Base-by-base conservation (phyloP, 495 filamentous ascomycete species). In the Penicillium antarcticum region DNA sequence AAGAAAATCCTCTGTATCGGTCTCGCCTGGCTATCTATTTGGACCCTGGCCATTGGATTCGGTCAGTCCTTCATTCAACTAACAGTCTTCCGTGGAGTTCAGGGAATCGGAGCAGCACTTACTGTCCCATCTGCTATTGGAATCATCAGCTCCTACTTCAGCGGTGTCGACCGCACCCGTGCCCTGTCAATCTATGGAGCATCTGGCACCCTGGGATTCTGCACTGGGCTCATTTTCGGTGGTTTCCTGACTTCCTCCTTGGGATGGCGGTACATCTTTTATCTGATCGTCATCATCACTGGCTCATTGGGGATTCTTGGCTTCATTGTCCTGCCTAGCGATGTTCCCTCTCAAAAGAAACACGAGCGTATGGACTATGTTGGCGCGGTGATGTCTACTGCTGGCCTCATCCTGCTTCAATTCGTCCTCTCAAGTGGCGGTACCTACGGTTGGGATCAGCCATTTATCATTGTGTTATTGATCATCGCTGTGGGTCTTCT, bases 391-490 rank as follows among this genome's bases (percentile, higher is more conserved):
- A 52, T 71, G 32, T 71, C 68, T 1, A 71, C 68, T 1, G 57
- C 56, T 13, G 68, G 68, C 13, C 48, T 71, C 4, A 69, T 71
- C 21, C 52, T 71, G 23, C 60, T 71, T n/a, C 68, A 71, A 40
- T 71, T 71, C 24, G 68, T 71, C 4, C 61, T 71, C 1, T 71
- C 68, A 5, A 62, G 68, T 39, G 68, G 68, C 1, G 65, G 68
- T 39, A 46, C 51, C 5, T 71, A 72, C n/a, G 78, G 78, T 21
- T 80, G 79, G 78, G 51, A 53, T 5, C 60, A 51, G 5, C 70
- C 76, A 0, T 79, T 80, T 47, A 67, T 76, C 44, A 71, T 75
- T 41, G 67, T 64, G 6, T 66, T 80, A 0, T 52, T 81, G 16
- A 58, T 78, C 35, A 26, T 74, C 2, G 67, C 75, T 2, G 46